Percentiles rank a stretch among this genome's conserved stretches.
Evolutionary conservation across 1,139 yeast genomes (phyloP).

Genomic region (Candida sanyaensis): DNA sequence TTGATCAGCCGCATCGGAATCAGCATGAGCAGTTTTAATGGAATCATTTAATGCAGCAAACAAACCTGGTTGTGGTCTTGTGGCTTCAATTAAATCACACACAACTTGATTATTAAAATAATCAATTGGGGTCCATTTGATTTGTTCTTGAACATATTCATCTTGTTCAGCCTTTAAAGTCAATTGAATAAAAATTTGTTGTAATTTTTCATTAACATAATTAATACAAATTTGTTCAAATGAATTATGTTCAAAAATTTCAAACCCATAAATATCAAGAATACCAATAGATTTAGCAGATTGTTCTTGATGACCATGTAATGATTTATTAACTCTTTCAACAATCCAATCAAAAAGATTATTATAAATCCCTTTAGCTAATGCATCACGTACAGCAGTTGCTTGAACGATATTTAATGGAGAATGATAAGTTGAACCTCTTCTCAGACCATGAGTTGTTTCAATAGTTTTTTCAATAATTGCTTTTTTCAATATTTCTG

Average conservation of each 20-base stretch:
- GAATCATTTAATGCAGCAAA: slow-evolving; percentile 97
- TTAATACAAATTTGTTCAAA: slow-evolving; percentile 97
- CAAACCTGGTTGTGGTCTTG: slow-evolving; percentile 89
- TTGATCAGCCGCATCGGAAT: slow-evolving; percentile 95
- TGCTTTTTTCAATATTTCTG: slow-evolving; percentile 65
- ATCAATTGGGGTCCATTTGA: slow-evolving; percentile 96
- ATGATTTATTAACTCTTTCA: slow-evolving; percentile 82
- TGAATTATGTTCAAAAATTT: slow-evolving; percentile 93
- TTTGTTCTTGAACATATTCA: slow-evolving; percentile 92
- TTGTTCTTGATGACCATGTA: slow-evolving; percentile 43
- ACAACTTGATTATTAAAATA: slow-evolving; percentile 96
- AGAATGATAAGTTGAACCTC: slow-evolving; percentile 93
- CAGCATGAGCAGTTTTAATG: slow-evolving; percentile 98
- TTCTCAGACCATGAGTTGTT: slow-evolving; percentile 81
- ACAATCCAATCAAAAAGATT: slow-evolving; percentile 97
- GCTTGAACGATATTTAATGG: slow-evolving; percentile 94
- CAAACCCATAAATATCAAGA: slow-evolving; percentile 97
- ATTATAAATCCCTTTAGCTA: slow-evolving; percentile 92
- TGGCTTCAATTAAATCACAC: slow-evolving; percentile 93
- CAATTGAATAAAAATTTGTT: slow-evolving; percentile 93
- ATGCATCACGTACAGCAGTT: slow-evolving; percentile 89
- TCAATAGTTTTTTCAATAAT: slow-evolving; percentile 83
- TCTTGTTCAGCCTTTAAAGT: slow-evolving; percentile 97
- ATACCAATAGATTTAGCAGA: slow-evolving; percentile 76
- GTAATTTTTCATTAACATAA: slow-evolving; percentile 95